These are phyloP conservation scores for Ilex aquifolium DNA, from an alignment of 257 asterid species.

Conservation along the genomic window DNA sequence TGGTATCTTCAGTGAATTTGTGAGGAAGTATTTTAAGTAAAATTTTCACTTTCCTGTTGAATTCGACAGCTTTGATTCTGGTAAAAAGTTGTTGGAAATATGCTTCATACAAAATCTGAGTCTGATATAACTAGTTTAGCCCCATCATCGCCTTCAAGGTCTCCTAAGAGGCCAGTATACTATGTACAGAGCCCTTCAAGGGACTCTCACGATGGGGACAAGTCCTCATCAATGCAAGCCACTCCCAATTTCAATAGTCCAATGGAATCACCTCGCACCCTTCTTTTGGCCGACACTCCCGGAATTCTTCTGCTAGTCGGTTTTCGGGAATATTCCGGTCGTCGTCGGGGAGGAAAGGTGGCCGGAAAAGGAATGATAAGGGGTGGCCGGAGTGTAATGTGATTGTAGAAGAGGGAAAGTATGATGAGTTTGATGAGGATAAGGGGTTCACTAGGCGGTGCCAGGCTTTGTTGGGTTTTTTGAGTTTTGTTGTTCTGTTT, in stretches of 20 bases:
- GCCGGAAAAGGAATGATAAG: slow-evolving; percentile 75
- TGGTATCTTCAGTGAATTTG: neutral
- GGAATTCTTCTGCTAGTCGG: slow-evolving; percentile 84
- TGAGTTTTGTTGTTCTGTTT: slow-evolving; percentile 61
- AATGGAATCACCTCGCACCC: slow-evolving; percentile 98
- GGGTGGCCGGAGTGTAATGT: slow-evolving; percentile 99
- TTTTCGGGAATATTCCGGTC: slow-evolving; percentile 96
- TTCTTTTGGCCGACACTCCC: slow-evolving; percentile 86
- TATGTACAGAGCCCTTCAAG: slow-evolving; percentile 96
- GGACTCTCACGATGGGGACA: slow-evolving; percentile 91
- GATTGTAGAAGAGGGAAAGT: slow-evolving; percentile 79
- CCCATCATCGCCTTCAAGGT: slow-evolving; percentile 89
- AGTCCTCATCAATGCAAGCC: slow-evolving; percentile 76
- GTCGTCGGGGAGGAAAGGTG: slow-evolving; percentile 69
- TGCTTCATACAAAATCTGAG: slow-evolving; percentile 88
- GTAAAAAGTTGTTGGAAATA: slow-evolving; percentile 4
- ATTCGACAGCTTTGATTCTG: neutral
- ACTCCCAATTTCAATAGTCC: slow-evolving; percentile 88
- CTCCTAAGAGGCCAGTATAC: slow-evolving; percentile 81
- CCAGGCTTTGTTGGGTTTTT: slow-evolving; percentile 66
- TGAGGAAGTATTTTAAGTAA: neutral
- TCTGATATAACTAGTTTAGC: slow-evolving; percentile 91
- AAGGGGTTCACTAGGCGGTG: slow-evolving; percentile 56
- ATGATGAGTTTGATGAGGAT: slow-evolving; percentile 64
- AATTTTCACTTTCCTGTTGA: neutral